Evolutionary conservation across 306 rosid genomes (phyloP).

Genomic region (Lathyrus tuberosus): DNA sequence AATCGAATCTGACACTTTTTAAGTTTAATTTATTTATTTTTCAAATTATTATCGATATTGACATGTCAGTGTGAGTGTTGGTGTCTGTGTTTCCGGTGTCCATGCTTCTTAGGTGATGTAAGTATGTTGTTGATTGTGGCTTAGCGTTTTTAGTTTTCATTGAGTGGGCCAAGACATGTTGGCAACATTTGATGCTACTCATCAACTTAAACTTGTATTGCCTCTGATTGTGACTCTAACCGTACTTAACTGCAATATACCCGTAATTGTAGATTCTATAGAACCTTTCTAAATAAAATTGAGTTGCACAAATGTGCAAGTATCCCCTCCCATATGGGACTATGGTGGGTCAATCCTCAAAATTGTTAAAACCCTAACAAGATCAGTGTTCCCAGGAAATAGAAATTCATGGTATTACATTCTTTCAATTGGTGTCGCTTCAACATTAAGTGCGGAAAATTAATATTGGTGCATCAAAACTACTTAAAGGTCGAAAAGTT

Average conservation of each 20-base stretch:
- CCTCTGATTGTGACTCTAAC: conserved; percentile 12
- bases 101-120: neutral
- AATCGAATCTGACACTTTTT: too few species aligned
- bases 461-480: neutral
- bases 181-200: conserved; percentile 13
- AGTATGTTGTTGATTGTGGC: conserved; percentile 11
- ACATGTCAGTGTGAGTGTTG: too few species aligned
- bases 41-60: too few species aligned
- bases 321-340: neutral
- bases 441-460: neutral
- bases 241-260: too few species aligned
- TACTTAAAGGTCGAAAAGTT: neutral
- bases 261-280: conserved; percentile 20
- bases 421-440: neutral
- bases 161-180: conserved; percentile 28
- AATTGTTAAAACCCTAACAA: neutral
- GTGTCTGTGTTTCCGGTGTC: too few species aligned
- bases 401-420: neutral
- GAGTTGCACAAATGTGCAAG: neutral
- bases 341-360: neutral
- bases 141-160: conserved; percentile 1
- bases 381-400: neutral
- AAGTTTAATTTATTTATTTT: too few species aligned
- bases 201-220: conserved; percentile 13
- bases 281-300: neutral